These are phyloP conservation scores for Chrysoporthe austroafricana DNA, from an alignment of 2,329 filamentous ascomycete species.

Conservation along the genomic window DNA sequence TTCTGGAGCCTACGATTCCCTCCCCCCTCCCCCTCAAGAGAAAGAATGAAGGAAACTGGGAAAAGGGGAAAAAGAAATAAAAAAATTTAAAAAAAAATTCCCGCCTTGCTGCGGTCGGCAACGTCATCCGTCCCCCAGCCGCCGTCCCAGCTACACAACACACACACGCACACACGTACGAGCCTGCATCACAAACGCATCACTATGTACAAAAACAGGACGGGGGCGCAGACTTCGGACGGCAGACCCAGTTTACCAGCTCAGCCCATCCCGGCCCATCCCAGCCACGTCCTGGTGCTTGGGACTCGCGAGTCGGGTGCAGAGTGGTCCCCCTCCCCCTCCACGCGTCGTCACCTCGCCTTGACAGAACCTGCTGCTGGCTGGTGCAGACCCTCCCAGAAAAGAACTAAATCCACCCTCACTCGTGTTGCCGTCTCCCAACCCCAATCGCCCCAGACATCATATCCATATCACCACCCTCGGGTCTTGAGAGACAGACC, in stretches of 20 bases:
- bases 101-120: background rate
- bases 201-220: background rate
- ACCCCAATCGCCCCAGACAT: background rate
- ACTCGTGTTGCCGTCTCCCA: too few species aligned
- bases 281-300: slow-evolving; percentile 5
- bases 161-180: background rate
- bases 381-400: background rate
- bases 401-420: background rate
- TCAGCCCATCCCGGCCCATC: slow-evolving; percentile 3
- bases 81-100: too few species aligned
- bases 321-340: background rate
- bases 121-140: background rate
- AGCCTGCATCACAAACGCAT: background rate
- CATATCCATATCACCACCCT: background rate
- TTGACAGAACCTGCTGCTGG: background rate
- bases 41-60: too few species aligned
- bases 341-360: slow-evolving; percentile 5
- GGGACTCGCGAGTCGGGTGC: background rate
- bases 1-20: background rate
- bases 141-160: background rate
- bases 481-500: background rate
- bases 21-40: too few species aligned
- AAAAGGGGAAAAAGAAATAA: too few species aligned
- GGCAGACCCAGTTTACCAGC: slow-evolving; percentile 3
- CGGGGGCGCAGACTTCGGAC: background rate